Conservation (phyloP, 2,329 filamentous ascomycete species). For the Mollisiaceae sp. region DNA sequence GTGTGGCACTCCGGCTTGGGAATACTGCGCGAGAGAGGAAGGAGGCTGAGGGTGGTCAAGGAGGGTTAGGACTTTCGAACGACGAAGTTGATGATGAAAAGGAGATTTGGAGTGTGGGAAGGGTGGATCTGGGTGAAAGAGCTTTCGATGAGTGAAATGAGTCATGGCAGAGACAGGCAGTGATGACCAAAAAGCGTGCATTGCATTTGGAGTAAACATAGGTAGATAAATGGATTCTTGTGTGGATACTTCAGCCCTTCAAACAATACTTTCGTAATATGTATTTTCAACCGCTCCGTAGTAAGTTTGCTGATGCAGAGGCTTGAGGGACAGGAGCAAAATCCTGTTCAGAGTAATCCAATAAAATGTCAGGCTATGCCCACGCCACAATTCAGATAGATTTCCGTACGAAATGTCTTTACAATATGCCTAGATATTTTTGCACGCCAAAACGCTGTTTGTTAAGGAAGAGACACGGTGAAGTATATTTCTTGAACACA, state of each 20-base stretch:
- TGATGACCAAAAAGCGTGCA: constrained; percentile 1
- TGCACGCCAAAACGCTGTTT: too few species aligned
- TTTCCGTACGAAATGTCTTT: too few species aligned
- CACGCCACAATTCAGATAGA: too few species aligned
- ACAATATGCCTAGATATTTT: too few species aligned
- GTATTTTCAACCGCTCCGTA: too few species aligned
- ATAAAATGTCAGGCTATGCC: too few species aligned
- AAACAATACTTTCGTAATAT: not conserved
- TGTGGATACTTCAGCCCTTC: not conserved
- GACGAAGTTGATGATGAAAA: constrained; percentile 94
- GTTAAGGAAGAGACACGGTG: too few species aligned
- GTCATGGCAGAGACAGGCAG: constrained; percentile 14
- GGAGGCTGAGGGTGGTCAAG: constrained; percentile 88
- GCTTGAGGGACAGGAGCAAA: too few species aligned
- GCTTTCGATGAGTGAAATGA: constrained; percentile 41
- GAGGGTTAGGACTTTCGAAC: constrained; percentile 82
- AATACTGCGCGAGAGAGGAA: constrained; percentile 85
- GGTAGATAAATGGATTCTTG: constrained; percentile 10
- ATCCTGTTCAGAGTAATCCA: too few species aligned
- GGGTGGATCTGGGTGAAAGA: constrained; percentile 76
- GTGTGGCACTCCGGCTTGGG: constrained; percentile 84
- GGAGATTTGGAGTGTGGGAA: constrained; percentile 95
- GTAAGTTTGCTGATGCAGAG: too few species aligned
- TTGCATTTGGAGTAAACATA: constrained; percentile 10
- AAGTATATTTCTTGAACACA: too few species aligned